These are phyloP conservation scores for Thelonectria rubi DNA, from an alignment of 2,329 filamentous ascomycete species.

Conservation along the genomic window DNA sequence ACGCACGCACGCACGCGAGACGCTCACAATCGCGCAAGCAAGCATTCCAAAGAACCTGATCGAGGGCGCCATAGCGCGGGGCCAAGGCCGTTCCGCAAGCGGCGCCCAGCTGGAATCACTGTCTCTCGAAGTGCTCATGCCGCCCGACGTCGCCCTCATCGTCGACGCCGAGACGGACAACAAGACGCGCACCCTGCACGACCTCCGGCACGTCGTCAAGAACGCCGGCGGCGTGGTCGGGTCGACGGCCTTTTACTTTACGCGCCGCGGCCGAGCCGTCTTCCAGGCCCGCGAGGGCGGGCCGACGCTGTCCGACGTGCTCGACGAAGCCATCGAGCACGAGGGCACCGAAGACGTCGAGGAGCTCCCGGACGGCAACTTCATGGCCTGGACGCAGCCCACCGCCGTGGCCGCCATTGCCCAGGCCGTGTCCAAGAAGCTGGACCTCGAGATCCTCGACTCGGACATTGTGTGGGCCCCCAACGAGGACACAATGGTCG, in stretches of 20 bases:
- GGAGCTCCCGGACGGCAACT: conserved; percentile 71
- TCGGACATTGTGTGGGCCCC: conserved; percentile 87
- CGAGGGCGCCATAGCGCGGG: conserved; percentile 85
- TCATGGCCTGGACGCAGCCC: conserved; percentile 66
- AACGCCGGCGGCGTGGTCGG: conserved; percentile 74
- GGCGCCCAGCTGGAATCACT: conserved; percentile 81
- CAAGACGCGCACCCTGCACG: conserved; percentile 76
- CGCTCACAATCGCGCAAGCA: conserved; percentile 51
- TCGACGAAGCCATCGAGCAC: conserved; percentile 81
- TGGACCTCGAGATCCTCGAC: conserved; percentile 73
- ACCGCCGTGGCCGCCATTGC: conserved; percentile 46
- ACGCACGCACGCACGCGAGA: neutral
- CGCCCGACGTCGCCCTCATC: conserved; percentile 79
- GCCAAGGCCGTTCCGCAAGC: conserved; percentile 81
- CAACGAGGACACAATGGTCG: conserved; percentile 79
- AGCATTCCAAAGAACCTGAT: conserved; percentile 86
- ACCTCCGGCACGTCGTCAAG: conserved; percentile 77
- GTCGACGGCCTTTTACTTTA: conserved; percentile 85
- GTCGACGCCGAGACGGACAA: conserved; percentile 89
- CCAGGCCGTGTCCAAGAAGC: conserved; percentile 64
- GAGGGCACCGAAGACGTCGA: conserved; percentile 81
- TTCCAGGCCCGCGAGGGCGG: conserved; percentile 65
- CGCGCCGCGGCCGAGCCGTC: conserved; percentile 77
- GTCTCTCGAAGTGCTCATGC: conserved; percentile 82
- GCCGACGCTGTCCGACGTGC: conserved; percentile 74